Evolutionary conservation across 345 rosid genomes (phyloP), one percentile per base, ranked within the genome.

Genomic region (Lepidium sativum): DNA sequence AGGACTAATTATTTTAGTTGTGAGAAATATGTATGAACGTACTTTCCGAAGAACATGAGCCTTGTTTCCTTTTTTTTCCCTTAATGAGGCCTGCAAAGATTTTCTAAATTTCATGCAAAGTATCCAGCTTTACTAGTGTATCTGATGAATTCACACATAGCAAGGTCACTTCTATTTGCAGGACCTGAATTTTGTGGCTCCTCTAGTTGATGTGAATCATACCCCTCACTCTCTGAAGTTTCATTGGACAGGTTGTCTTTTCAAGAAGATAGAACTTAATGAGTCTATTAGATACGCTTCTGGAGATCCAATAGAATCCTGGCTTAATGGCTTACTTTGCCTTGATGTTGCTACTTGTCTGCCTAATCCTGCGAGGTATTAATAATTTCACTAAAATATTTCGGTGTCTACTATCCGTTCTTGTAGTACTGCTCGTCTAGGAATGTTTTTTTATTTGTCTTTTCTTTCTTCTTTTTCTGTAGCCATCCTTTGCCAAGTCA

Each of bases 251-350:
- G 97, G 96, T 37, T 90, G 92, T 35, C 77, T 81, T 78, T 94
- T 88, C 76, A 86, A 83, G 79, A 94, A 85, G 81, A 90, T 91
- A 57, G 97, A 94, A 75, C 92, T 94, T 25, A 80, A 65, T 15
- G 99, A 94, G 78, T 85, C 99, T 38, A 91, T 94, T 52, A 85
- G 99, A 91, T 91, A 94, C 74, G 83, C 86, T 47, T 80, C 91
- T 71, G 91, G 81, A 54, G 99, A 94, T 79, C 97, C 95, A n/a
- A 82, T 94, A 67, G 99, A 94, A 69, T 86, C 89, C 67, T 94
- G 99, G 99, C 95, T 91, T 33, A 84, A 90, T 63, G 78, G 73
- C 60, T 81, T 94, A 61, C 99, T 94, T 6, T 94, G 99, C 80
- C 84, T 90, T 71, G 96, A 94, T 77, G 92, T 81, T 73, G 62